Conservation (phyloP, 2,329 filamentous ascomycete species). For the Stemphylium vesicarium region DNA sequence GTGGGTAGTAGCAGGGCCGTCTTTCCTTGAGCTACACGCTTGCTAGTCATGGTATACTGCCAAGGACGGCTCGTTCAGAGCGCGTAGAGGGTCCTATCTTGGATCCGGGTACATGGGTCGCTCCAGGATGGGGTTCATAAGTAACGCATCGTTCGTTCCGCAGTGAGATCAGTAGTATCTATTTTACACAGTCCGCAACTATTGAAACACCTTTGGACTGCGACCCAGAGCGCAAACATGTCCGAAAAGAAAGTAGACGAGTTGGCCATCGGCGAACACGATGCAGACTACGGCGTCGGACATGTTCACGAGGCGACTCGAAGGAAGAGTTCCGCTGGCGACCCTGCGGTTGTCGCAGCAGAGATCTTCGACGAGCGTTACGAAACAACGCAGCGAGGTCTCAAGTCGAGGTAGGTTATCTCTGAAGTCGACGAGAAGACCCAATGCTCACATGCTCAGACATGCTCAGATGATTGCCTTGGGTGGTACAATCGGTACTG, state of each 20-base stretch:
- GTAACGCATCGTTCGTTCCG: background rate
- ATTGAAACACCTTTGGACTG: background rate
- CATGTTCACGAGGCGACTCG: constrained; percentile 7
- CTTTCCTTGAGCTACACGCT: constrained; percentile 2
- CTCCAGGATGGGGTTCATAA: background rate
- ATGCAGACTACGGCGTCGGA: constrained; percentile 18
- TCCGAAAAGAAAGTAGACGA: constrained; percentile 22
- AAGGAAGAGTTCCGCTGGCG: constrained; percentile 32
- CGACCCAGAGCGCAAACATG: constrained; percentile 17
- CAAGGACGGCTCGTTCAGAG: constrained; percentile 11
- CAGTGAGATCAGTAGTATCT: too few relatives aligned
- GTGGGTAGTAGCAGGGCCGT: background rate
- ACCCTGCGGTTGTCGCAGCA: constrained; percentile 32
- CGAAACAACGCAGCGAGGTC: constrained; percentile 48
- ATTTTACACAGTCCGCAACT: background rate
- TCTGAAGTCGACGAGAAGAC: constrained; percentile 31
- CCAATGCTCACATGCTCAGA: constrained; percentile 49
- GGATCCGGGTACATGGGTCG: background rate
- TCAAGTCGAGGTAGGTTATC: constrained; percentile 47
- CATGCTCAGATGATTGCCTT: constrained; percentile 66
- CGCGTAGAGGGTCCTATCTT: constrained; percentile 11
- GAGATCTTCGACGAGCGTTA: constrained; percentile 45
- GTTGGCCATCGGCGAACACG: constrained; percentile 1
- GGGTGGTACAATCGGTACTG: constrained; percentile 65
- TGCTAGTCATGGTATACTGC: constrained; percentile 3